Base-by-base conservation (phyloP, 345 rosid genomes). In the Boechera stricta region DNA sequence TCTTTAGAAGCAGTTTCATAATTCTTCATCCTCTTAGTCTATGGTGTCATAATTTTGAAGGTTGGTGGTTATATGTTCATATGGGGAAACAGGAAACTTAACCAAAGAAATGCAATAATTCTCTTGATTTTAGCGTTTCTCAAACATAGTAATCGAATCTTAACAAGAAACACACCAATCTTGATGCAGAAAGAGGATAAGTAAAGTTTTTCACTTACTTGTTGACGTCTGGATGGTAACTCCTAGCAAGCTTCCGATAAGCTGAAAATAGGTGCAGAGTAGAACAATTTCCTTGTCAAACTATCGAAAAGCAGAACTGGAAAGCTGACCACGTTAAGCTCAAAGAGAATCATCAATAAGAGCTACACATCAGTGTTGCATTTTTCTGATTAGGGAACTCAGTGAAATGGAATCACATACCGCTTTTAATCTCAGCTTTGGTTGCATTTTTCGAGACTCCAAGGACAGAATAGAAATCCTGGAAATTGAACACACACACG, bases 211-310 rank as follows among this genome's bases (percentile, higher is more conserved):
- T 35, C 7, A 28, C 94, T 89, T 71, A 93, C 98, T 96, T 96
- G 88, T 96, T 96, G 67, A 96, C 97, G 68, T 96, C 99, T 5
- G 97, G 99, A 84, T 96, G 99, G 74, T 85, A 91, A 82, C 77
- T 93, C 85, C 99, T 87, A 6, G 98, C 99, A 56, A 93, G 98
- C 80, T 96, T 96, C 75, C 99, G 85, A 64, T 96, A 96, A 63
- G 98, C 99, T 96, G 91, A 41, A 87, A 71, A 75, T 36, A 31
- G 49, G 42, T 49, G n/a, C 44, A 41, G 64, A 52, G 35, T 5
- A 60, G 13, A 59, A 56, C 1, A 65, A 66, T 15, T 38, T 76
- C 55, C 21, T 13, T 53, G n/a, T 53, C 28, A 61, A 69, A 62
- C 32, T 64, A 71, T 71, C 5, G 32, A 71, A 64, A 48, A 32